These are phyloP conservation scores for Plasmodium chabaudi DNA, from an alignment of 169 alveolate genomes.

Conservation along the genomic window DNA sequence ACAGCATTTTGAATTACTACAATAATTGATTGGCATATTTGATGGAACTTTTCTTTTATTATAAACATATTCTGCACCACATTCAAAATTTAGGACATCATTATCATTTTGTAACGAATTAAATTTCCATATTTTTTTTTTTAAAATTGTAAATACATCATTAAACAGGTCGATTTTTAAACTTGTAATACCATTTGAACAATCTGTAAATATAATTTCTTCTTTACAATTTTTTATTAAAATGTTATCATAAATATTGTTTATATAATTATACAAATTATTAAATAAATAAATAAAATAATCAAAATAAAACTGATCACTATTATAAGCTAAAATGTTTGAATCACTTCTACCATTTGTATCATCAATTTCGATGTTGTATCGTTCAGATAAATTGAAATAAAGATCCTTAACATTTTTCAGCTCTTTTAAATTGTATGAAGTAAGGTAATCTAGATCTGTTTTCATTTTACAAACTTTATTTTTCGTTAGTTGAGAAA, in stretches of 20 bases:
- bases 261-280: constrained; percentile 17
- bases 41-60: constrained; percentile 36
- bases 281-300: constrained; percentile 44
- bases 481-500: not conserved
- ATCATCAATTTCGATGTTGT: not conserved
- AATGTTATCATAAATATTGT: constrained; percentile 3
- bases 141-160: constrained; percentile 27
- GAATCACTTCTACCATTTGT: not conserved
- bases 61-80: constrained; percentile 83
- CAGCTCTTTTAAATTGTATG: not conserved
- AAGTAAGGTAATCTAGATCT: constrained; percentile 21
- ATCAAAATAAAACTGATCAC: constrained; percentile 48
- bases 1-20: constrained; percentile 65
- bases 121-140: constrained; percentile 59
- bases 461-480: constrained; percentile 8
- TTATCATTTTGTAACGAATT: constrained; percentile 34
- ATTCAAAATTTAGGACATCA: constrained; percentile 25
- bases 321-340: constrained; percentile 30
- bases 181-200: constrained; percentile 74
- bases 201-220: constrained; percentile 60
- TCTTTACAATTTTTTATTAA: constrained; percentile 17
- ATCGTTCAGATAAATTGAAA: not conserved
- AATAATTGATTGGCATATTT: not conserved
- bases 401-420: not conserved
- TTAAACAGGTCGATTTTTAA: constrained; percentile 50